These are phyloP conservation scores for Penicillium mononematosum DNA, from an alignment of 495 filamentous ascomycete genomes.

Conservation along the genomic window DNA sequence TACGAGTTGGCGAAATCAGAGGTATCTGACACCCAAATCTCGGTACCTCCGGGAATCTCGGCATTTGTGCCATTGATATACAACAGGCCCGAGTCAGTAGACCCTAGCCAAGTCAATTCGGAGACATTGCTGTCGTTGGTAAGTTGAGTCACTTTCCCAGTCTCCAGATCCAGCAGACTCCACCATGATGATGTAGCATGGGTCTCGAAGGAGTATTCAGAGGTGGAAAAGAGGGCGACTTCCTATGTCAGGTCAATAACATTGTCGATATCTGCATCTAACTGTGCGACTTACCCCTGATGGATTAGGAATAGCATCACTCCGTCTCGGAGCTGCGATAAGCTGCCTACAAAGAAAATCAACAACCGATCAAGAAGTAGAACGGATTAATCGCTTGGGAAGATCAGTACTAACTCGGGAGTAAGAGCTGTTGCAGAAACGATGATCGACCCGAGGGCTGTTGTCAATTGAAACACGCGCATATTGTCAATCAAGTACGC, in stretches of 20 bases:
- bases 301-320: slow-evolving; percentile 39
- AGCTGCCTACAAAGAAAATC: slow-evolving; percentile 24
- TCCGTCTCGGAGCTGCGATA: slow-evolving; percentile 36
- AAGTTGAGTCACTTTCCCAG: slow-evolving; percentile 36
- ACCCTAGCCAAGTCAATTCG: slow-evolving; percentile 45
- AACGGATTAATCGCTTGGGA: neutral
- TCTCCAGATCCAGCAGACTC: slow-evolving; percentile 41
- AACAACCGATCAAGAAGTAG: neutral
- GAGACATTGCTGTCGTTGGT: slow-evolving; percentile 45
- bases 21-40: slow-evolving; percentile 42
- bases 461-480: slow-evolving; percentile 19
- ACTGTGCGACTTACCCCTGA: slow-evolving; percentile 31
- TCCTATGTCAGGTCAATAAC: slow-evolving; percentile 18
- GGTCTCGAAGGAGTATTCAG: slow-evolving; percentile 48
- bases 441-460: slow-evolving; percentile 18
- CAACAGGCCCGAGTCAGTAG: slow-evolving; percentile 40
- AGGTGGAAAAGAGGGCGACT: slow-evolving; percentile 35
- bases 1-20: slow-evolving; percentile 30
- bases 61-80: slow-evolving; percentile 50
- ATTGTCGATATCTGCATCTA: neutral
- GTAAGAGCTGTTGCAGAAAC: slow-evolving; percentile 19
- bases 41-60: slow-evolving; percentile 40
- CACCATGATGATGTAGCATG: slow-evolving; percentile 34
- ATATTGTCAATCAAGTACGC: slow-evolving; percentile 15
- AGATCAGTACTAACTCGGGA: slow-evolving; percentile 19